Evolutionary conservation across 75 land plant genomes (phyloP), one percentile per base, ranked within the genome.

Genomic region (Cunninghamia lanceolata): DNA sequence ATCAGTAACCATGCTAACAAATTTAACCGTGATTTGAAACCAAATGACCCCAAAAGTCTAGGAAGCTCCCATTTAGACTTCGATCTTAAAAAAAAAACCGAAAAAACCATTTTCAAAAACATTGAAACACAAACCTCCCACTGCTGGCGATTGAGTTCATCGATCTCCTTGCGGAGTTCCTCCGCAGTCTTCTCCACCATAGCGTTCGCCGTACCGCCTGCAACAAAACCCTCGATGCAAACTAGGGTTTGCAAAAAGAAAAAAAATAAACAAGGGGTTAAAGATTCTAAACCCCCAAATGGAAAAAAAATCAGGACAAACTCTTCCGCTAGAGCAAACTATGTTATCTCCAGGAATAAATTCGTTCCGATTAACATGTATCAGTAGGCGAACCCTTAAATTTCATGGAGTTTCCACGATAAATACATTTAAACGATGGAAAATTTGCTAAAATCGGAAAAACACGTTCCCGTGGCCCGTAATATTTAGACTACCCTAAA

Each of bases 101-200:
- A 30, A 63, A 50, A 38, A 73, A 9, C 28, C 28, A 15, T 10
- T 30, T 63, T 11, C 34, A 34, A 73, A 30, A 2, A 34, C 32
- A 73, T 2, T 32, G 0, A 32, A 63, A 43, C 25, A 80, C 85
- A 7, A 8, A 95, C 99, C 99, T 98, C 96, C 80, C 99, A 90
- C 56, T 95, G 94, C 87, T 96, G 98, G 56, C 99, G 94, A 30
- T 93, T 86, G 84, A 98, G 99, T 85, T 96, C 98, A 6, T 94
- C 98, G 88, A 98, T 96, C 91, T 98, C 99, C 59, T 89, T 93
- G 46, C 94, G 98, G 80, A 98, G 96, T 79, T 96, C 95, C 63
- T 96, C 95, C 15, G 91, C 98, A 30, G 95, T 94, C 92, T 98
- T 96, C 90, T 87, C 95, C 68, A 83, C 90, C 54, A 81, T 91